Evolutionary conservation across 208 protist genomes (phyloP), one percentile per base, ranked within the genome.

Genomic region (Acanthamoeba lenticulata): DNA sequence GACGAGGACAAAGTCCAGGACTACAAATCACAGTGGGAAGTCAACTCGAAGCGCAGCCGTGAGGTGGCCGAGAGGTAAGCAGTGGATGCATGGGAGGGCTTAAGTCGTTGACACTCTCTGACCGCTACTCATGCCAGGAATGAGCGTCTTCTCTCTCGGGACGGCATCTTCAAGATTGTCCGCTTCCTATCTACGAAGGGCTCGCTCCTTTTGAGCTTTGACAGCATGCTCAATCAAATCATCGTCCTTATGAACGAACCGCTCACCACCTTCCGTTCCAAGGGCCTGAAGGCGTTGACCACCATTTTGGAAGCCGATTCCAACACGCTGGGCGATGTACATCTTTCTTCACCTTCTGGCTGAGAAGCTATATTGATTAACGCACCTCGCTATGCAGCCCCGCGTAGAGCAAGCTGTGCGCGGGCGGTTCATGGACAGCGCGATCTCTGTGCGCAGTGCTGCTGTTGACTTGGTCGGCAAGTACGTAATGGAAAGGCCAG

Each of bases 381-480:
- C 24, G 24, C 7, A 52, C 47, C 5, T 52, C n/a, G n/a, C n/a
- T n/a, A n/a, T n/a, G n/a, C 47, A 52, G 86, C 5, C 21, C 19
- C 60, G 55, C 5, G 86, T 92, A 24, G 60, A 77, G 29, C 86
- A 92, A 47, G 86, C 86, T 7, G 86, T 92, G 40, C 69, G 36
- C 4, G 86, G 86, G 3, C 45, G 86, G 21, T 92, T 92, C 62
- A 74, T 45, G 86, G 86, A 92, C 29, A 65, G 74, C 24, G 52
- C 86, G 21, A 74, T 92, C 6, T 92, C 86, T 21, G 86, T 92
- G 5, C 86, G 86, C 27, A 52, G 86, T 57, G 86, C 57, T 45
- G 86, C 86, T 3, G 62, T 92, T 19, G 86, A 92, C 34, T 34
- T 92, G 52, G 86, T 92, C 3, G 86, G 86, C n/a, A 65, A 92